Conservation (phyloP, 2,329 filamentous ascomycete species). For the Xylariaceae sp. region DNA sequence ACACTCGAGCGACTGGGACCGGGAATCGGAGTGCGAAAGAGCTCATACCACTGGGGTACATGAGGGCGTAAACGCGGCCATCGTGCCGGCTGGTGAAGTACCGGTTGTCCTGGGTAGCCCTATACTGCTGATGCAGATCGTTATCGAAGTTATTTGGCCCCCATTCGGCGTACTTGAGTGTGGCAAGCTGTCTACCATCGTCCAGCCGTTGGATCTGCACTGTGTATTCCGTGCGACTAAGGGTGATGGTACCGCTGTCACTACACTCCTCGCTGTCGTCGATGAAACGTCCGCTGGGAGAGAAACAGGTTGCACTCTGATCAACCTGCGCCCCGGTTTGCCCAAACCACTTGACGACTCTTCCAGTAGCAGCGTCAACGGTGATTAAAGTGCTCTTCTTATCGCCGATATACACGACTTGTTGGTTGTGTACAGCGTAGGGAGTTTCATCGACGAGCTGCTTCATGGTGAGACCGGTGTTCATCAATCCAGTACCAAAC, state of each 20-base stretch:
- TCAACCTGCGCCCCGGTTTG: slow-evolving; percentile 65
- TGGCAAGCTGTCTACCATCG: slow-evolving; percentile 71
- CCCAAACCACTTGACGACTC: slow-evolving; percentile 79
- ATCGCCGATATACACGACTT: slow-evolving; percentile 83
- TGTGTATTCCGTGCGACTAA: slow-evolving; percentile 86
- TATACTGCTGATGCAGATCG: slow-evolving; percentile 82
- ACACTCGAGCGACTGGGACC: slow-evolving; percentile 80
- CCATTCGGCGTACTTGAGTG: slow-evolving; percentile 92
- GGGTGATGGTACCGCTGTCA: slow-evolving; percentile 72
- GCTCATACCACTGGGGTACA: slow-evolving; percentile 56
- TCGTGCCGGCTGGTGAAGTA: slow-evolving; percentile 88
- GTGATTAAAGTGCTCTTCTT: slow-evolving; percentile 90
- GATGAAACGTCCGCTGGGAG: slow-evolving; percentile 62
- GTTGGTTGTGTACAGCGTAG: slow-evolving; percentile 68
- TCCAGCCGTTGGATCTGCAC: slow-evolving; percentile 76
- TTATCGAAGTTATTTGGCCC: slow-evolving; percentile 84
- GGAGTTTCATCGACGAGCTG: slow-evolving; percentile 77
- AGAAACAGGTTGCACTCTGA: slow-evolving; percentile 70
- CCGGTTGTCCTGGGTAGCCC: slow-evolving; percentile 73
- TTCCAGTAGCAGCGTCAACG: slow-evolving; percentile 80
- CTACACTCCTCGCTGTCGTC: slow-evolving; percentile 72
- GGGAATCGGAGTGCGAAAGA: slow-evolving; percentile 66
- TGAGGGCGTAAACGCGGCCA: slow-evolving; percentile 76
- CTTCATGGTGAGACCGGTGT: slow-evolving; percentile 74
- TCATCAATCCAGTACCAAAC: slow-evolving; percentile 54